A percentile compares a stretch with the other conserved stretches of the same genome.
Conservation (phyloP, 495 filamentous ascomycete genomes). For the Penicillium cinerascens region DNA sequence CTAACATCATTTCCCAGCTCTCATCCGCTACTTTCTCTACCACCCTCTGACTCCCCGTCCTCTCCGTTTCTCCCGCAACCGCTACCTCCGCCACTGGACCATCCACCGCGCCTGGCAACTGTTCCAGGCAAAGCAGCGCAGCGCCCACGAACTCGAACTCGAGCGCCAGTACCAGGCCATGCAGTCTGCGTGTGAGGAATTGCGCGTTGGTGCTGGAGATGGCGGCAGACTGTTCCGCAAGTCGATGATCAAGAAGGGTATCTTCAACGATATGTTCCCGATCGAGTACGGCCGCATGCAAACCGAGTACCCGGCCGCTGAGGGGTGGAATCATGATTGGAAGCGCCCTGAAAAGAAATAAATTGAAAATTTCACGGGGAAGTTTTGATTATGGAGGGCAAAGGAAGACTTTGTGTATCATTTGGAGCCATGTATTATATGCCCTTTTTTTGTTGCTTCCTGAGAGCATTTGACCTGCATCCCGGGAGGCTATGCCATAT, state of each 20-base stretch:
- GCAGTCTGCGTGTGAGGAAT: constrained; percentile 73
- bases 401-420: constrained; percentile 15
- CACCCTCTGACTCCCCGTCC: constrained; percentile 70
- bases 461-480: not conserved
- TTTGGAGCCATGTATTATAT: constrained; percentile 30
- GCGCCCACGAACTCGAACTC: constrained; percentile 57
- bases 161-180: constrained; percentile 77
- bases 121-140: constrained; percentile 60
- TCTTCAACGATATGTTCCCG: constrained; percentile 64
- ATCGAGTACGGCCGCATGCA: constrained; percentile 85
- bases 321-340: constrained; percentile 75
- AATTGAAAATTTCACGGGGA: not conserved
- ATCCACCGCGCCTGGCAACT: constrained; percentile 94
- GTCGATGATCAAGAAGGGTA: constrained; percentile 79
- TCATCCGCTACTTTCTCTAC: constrained; percentile 63
- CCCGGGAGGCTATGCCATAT: not conserved
- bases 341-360: constrained; percentile 35
- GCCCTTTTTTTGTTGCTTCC: constrained; percentile 11
- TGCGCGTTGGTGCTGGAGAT: constrained; percentile 67
- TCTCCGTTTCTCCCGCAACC: constrained; percentile 79
- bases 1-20: constrained; percentile 29
- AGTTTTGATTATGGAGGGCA: not conserved
- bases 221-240: constrained; percentile 76
- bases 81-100: constrained; percentile 94
- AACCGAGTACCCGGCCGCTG: constrained; percentile 67